Base-by-base conservation (phyloP, 2,329 filamentous ascomycete genomes). In the Pseudopyricularia cyperi region DNA sequence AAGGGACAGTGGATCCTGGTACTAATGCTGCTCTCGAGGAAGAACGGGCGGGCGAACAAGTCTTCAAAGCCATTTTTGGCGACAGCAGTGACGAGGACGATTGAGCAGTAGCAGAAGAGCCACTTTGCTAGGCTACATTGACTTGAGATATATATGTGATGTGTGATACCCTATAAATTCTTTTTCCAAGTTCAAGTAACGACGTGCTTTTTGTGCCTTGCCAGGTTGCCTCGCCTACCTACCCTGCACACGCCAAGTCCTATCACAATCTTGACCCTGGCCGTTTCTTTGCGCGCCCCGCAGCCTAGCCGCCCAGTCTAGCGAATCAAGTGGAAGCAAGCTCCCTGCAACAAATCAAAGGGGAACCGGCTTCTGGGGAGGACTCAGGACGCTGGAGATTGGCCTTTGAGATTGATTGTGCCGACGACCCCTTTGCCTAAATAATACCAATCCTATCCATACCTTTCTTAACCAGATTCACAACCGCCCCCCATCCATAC, bases 11-110 rank as follows among this genome's bases (percentile, higher is more conserved):
- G 24, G 79, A 95, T 63, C 76, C 82, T 0, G 85, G 88, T 56
- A 78, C 73, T 57, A 95, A 95, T 59, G 84, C 89, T 53, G 87
- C 85, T 4, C 62, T 95, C 9, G 87, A 94, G 61, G 83, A 77
- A 0, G 74, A 82, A 60, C 76, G 80, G 52, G 87, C 89, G 1
- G 82, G 85, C 15, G 87, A 90, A 48, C 87, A 86, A 44, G 83
- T 96, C 0, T 89, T 96, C 60, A 87, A 80, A 58, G 87, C 89
- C n/a, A 89, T 97, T 30, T 97, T 97, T 75, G 91, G 90, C 6
- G 88, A 89, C 63, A 86, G 86, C 61, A 84, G 85, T 57, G 85
- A 88, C 59, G 84, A 88, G 12, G 61, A 63, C 3, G 59, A 57
- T 7, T 52, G 54, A 28, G 33, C 15, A 33, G 4, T n/a, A 3